phyloP scores from a whole-genome alignment of 202 grass and related monocot genomes.

The Musa balbisiana region DNA sequence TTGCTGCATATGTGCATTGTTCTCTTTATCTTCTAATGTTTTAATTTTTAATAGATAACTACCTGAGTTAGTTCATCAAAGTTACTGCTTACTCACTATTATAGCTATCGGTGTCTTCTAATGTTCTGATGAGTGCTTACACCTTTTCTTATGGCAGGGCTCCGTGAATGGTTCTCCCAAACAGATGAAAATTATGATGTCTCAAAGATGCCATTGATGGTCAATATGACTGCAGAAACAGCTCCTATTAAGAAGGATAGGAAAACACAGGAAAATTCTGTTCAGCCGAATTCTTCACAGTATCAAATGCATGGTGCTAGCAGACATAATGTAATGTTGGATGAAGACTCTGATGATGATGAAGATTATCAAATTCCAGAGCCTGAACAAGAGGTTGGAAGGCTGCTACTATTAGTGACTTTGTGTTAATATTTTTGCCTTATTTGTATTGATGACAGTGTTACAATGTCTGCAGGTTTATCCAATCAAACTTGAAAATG shows the following conservation, averaged over 20 bases:
- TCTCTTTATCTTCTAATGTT: too few relatives aligned
- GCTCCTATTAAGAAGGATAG: slow-evolving; percentile 62
- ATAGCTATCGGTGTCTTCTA: too few relatives aligned
- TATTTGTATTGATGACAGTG: slow-evolving; percentile 27
- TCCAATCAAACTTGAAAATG: slow-evolving; percentile 28
- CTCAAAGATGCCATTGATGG: slow-evolving; percentile 80
- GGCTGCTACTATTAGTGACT: slow-evolving; percentile 9
- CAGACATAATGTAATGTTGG: slow-evolving; percentile 43
- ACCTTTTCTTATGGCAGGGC: slow-evolving; percentile 32
- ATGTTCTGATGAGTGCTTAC: not conserved
- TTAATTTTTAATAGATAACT: too few relatives aligned
- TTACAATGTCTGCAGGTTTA: slow-evolving; percentile 42
- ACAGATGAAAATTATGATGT: slow-evolving; percentile 69
- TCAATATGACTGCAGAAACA: slow-evolving; percentile 38
- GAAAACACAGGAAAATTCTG: slow-evolving; percentile 50
- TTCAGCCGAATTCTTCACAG: slow-evolving; percentile 23
- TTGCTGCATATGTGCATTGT: too few relatives aligned
- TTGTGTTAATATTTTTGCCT: slow-evolving; percentile 2
- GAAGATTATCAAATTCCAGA: slow-evolving; percentile 60
- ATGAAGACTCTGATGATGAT: slow-evolving; percentile 93
- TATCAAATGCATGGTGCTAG: slow-evolving; percentile 31
- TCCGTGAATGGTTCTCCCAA: slow-evolving; percentile 99
- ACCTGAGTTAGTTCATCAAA: too few relatives aligned
- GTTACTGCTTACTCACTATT: too few relatives aligned
- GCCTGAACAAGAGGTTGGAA: slow-evolving; percentile 53